A percentile compares a stretch with the other conserved stretches of the same genome.
Evolutionary conservation across 768 basidiomycete species (phyloP).

Genomic region (Phaeolepiota aurea): DNA sequence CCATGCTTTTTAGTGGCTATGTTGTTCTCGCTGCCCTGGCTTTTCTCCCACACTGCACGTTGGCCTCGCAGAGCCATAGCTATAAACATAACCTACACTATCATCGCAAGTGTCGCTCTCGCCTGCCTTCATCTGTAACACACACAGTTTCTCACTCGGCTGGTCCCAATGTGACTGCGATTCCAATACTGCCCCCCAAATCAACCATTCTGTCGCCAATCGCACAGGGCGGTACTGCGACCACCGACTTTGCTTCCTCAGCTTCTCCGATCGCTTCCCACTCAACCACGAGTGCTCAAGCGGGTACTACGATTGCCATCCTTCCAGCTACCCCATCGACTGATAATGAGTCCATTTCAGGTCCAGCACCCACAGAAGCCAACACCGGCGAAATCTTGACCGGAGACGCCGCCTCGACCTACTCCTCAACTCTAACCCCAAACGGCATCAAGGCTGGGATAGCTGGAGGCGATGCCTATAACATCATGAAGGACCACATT

Average conservation of each 20-base stretch:
- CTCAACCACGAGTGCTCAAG: too few relatives aligned
- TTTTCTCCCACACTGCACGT: background rate
- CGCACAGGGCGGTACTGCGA: background rate
- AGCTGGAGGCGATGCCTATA: conserved; percentile 34
- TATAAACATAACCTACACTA: background rate
- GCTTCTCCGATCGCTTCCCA: too few relatives aligned
- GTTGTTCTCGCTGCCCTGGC: background rate
- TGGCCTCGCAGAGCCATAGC: background rate
- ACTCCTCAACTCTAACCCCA: conserved; percentile 21
- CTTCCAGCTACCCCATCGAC: too few relatives aligned
- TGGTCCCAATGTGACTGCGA: background rate
- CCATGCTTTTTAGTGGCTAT: background rate
- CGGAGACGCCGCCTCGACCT: conserved; percentile 3
- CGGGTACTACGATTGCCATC: too few relatives aligned
- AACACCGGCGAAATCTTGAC: conserved; percentile 6
- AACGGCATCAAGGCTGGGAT: conserved; percentile 39
- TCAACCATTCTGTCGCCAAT: too few relatives aligned
- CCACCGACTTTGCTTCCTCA: background rate
- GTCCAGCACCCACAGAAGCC: conserved; percentile 2
- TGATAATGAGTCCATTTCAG: too few relatives aligned
- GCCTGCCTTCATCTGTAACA: background rate
- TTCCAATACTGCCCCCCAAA: too few relatives aligned
- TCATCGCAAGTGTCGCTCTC: background rate
- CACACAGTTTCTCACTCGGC: too few relatives aligned
- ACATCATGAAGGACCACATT: conserved; percentile 29